Base-by-base conservation (phyloP, 768 basidiomycete genomes). In the Chlorophyllum brunneum region DNA sequence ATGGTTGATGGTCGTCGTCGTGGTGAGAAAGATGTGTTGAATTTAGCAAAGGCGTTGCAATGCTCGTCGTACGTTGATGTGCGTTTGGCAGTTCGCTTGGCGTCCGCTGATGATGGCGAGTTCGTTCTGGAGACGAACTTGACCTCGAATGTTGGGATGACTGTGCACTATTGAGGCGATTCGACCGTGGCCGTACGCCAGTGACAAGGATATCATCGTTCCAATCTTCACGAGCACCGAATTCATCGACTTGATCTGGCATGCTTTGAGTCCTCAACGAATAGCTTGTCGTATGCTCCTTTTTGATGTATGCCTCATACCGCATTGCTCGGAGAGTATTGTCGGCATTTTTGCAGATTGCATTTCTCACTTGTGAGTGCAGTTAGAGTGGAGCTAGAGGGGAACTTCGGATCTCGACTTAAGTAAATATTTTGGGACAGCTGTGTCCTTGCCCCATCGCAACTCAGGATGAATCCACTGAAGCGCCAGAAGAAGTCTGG, bases 311-410 rank as follows among this genome's bases (percentile, higher is more conserved):
- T 46, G 68, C 62, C 24, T 68, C 64, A 62, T 66, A 76, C 53
- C 74, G 63, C 56, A 69, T 60, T 41, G 64, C 58, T 22, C 73
- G 63, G 50, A 77, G 63, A 48, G 70, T 67, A 51, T 78, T 74
- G 43, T 73, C 72, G n/a, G n/a, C n/a, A n/a, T n/a, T n/a, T n/a
- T n/a, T n/a, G n/a, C n/a, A n/a, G n/a, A n/a, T n/a, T n/a, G n/a
- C n/a, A n/a, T n/a, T n/a, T n/a, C n/a, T n/a, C n/a, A n/a, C n/a
- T n/a, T n/a, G n/a, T n/a, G n/a, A n/a, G n/a, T n/a, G n/a, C n/a
- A n/a, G n/a, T n/a, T n/a, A n/a, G n/a, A n/a, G n/a, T n/a, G n/a
- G n/a, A n/a, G n/a, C n/a, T n/a, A n/a, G n/a, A n/a, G n/a, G n/a
- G n/a, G n/a, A n/a, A n/a, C n/a, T n/a, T n/a, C n/a, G n/a, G n/a